These are phyloP conservation scores for Phyllosticta ampelicida DNA, from an alignment of 2,329 filamentous ascomycete species.

Conservation along the genomic window DNA sequence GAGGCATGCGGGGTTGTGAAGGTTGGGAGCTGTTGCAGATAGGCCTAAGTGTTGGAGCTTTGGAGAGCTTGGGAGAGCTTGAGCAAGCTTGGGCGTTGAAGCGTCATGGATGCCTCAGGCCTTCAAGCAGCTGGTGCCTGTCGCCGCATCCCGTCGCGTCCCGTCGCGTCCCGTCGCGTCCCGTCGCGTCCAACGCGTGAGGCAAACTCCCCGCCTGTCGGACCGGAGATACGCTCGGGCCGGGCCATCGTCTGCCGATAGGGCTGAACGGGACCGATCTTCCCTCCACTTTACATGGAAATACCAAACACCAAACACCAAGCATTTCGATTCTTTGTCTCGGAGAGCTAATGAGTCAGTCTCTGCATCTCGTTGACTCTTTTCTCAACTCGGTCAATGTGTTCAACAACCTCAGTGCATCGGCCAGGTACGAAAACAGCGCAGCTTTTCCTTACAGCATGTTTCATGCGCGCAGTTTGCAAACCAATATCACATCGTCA, in stretches of 20 bases:
- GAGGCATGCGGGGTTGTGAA: not conserved
- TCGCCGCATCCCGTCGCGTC: no score
- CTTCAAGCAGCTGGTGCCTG: no score
- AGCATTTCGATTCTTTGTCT: not conserved
- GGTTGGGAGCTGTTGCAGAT: not conserved
- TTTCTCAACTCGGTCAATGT: not conserved
- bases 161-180: no score
- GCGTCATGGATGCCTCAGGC: not conserved
- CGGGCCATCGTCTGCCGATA: constrained; percentile 5
- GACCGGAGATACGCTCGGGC: constrained; percentile 7
- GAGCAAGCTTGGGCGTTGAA: not conserved
- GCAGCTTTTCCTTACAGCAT: not conserved
- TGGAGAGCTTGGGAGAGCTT: constrained; percentile 3
- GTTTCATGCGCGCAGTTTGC: not conserved
- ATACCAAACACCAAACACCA: not conserved
- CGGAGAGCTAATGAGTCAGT: not conserved
- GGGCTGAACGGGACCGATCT: not conserved
- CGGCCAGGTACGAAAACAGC: not conserved
- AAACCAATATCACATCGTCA: not conserved
- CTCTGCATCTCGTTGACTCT: not conserved
- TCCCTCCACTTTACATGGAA: not conserved
- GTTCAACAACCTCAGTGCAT: not conserved
- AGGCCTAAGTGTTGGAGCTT: not conserved
- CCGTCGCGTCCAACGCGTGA: not conserved
- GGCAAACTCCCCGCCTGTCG: constrained; percentile 9